A percentile compares a stretch with the other conserved stretches of the same genome.
phyloP scores from a whole-genome alignment of 202 grass and related monocot species.

The Zizania palustris region DNA sequence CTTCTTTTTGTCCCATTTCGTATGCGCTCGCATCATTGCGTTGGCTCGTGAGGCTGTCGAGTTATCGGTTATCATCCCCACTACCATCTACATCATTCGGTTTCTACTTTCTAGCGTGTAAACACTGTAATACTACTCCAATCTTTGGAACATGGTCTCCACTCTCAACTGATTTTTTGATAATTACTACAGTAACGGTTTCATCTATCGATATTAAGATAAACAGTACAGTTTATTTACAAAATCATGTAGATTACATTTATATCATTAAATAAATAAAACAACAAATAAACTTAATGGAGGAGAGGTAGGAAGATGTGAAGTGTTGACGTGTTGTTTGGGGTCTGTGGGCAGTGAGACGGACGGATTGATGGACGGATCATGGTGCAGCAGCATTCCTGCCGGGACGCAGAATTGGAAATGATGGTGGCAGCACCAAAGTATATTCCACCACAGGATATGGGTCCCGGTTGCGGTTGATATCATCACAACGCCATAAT shows the following conservation, averaged over 20 bases:
- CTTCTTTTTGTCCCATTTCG: slow-evolving; percentile 50
- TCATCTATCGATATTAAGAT: no score
- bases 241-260: no score
- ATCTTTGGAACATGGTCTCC: background rate
- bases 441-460: slow-evolving; percentile 27
- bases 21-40: slow-evolving; percentile 18
- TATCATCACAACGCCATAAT: slow-evolving; percentile 74
- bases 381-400: slow-evolving; percentile 11
- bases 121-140: background rate
- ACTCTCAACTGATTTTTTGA: background rate
- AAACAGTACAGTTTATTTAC: no score
- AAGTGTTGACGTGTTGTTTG: background rate
- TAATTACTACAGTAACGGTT: no score
- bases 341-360: slow-evolving; percentile 26
- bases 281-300: no score
- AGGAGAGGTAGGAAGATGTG: background rate
- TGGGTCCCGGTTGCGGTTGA: slow-evolving; percentile 40
- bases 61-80: slow-evolving; percentile 28
- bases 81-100: background rate
- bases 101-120: background rate
- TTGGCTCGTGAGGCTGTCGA: slow-evolving; percentile 33
- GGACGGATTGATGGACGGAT: background rate
- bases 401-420: slow-evolving; percentile 15
- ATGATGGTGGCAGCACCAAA: slow-evolving; percentile 46
- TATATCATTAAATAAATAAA: no score